Conservation (phyloP, 768 basidiomycete species). For the Phaeotremella fagi region DNA sequence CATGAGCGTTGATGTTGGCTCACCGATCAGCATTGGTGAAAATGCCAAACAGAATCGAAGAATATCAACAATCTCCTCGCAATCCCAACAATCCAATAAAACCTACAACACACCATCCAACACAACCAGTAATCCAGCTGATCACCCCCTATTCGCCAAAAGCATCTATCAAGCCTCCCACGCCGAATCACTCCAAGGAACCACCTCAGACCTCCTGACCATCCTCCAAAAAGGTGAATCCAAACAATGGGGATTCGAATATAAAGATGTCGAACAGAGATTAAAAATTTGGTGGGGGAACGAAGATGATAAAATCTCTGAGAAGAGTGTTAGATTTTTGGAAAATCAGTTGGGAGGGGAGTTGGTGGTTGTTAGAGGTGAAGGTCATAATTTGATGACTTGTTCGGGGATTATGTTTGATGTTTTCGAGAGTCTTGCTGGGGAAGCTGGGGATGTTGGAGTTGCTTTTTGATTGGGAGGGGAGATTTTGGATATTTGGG, state of each 20-base stretch:
- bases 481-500: too few species aligned
- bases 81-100: not conserved
- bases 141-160: conserved; percentile 57
- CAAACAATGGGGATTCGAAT: conserved; percentile 85
- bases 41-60: not conserved
- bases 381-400: conserved; percentile 92
- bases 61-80: not conserved
- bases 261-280: conserved; percentile 67
- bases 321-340: conserved; percentile 78
- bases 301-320: conserved; percentile 85
- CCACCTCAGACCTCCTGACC: conserved; percentile 81
- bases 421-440: conserved; percentile 41
- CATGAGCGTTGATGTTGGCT: too few species aligned
- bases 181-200: conserved; percentile 86
- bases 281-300: conserved; percentile 91
- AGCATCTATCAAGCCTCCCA: conserved; percentile 91
- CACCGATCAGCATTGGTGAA: too few species aligned
- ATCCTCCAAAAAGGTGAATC: conserved; percentile 74
- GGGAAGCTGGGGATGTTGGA: not conserved
- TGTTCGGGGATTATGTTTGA: conserved; percentile 53
- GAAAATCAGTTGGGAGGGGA: conserved; percentile 77
- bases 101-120: not conserved
- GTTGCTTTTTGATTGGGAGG: not conserved
- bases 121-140: conserved; percentile 3
- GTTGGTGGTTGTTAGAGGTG: conserved; percentile 75